phyloP scores from a whole-genome alignment of 1,284 basidiomycete species.

The Meira nashicola region DNA sequence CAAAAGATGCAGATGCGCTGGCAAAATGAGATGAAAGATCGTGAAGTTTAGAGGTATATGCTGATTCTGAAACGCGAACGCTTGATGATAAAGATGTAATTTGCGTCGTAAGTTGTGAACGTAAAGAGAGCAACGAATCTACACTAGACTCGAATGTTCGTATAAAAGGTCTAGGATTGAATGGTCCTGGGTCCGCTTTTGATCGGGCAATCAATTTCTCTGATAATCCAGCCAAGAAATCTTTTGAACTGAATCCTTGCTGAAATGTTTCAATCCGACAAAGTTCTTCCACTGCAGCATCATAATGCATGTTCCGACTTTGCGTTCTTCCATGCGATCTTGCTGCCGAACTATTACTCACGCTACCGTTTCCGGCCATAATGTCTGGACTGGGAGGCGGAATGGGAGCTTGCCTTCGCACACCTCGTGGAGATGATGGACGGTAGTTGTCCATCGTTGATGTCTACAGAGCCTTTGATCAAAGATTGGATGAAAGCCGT shows the following conservation, averaged over 20 bases:
- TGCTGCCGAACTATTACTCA: too few relatives aligned
- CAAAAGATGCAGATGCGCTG: constrained; percentile 42
- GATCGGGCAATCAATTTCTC: constrained; percentile 80
- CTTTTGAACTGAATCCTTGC: constrained; percentile 86
- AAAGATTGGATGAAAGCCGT: too few relatives aligned
- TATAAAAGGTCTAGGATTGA: constrained; percentile 89
- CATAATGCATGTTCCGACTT: constrained; percentile 39
- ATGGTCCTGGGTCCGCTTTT: constrained; percentile 75
- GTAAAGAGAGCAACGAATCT: constrained; percentile 75
- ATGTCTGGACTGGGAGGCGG: constrained; percentile 5
- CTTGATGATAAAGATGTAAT: constrained; percentile 87
- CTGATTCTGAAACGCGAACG: constrained; percentile 81
- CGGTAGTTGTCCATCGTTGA: neutral
- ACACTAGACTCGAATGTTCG: constrained; percentile 83
- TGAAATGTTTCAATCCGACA: constrained; percentile 67
- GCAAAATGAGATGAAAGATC: constrained; percentile 91
- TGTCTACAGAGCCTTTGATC: too few relatives aligned
- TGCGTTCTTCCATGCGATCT: constrained; percentile 3
- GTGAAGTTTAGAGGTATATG: constrained; percentile 86
- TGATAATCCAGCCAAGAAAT: constrained; percentile 77
- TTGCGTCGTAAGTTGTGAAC: constrained; percentile 79
- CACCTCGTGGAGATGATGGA: constrained; percentile 1
- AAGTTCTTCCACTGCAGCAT: constrained; percentile 63
- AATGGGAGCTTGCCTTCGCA: constrained; percentile 1
- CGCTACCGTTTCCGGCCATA: neutral